Conservation (phyloP, 768 basidiomycete genomes). For the Kwoniella dejecticola region DNA sequence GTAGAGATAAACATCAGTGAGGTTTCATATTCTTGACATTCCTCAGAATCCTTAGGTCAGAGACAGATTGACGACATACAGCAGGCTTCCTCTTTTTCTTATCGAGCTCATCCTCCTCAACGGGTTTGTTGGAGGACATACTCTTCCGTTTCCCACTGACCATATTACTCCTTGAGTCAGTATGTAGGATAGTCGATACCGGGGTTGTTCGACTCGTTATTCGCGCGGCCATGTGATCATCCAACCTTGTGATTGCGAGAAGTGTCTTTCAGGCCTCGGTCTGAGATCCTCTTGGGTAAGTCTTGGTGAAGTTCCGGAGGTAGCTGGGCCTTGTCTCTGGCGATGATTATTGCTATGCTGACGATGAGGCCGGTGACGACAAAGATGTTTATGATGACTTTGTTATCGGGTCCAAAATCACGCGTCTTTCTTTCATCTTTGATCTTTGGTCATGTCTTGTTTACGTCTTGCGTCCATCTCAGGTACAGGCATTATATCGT, state of each 20-base stretch:
- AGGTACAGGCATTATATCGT: neutral
- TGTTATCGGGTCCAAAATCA: conserved; percentile 10
- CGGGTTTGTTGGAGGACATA: conserved; percentile 5
- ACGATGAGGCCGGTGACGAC: neutral
- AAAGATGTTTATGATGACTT: neutral
- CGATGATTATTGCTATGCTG: too few relatives aligned
- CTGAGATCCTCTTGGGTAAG: too few relatives aligned
- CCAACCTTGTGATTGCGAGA: neutral
- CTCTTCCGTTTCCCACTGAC: conserved; percentile 22
- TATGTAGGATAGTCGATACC: neutral
- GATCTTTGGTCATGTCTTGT: conserved; percentile 10
- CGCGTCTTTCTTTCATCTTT: conserved; percentile 11
- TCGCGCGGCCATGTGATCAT: conserved; percentile 12
- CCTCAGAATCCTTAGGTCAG: neutral
- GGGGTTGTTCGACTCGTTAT: conserved; percentile 1
- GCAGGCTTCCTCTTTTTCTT: conserved; percentile 25
- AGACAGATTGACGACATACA: conserved; percentile 1
- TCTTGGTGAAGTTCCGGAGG: too few relatives aligned
- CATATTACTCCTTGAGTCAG: conserved; percentile 9
- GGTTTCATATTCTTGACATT: neutral
- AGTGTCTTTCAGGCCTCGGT: neutral
- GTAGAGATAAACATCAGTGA: conserved; percentile 2
- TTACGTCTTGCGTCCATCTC: neutral
- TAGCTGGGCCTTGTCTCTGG: too few relatives aligned
- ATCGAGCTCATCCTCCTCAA: conserved; percentile 17